A percentile compares a stretch with the other conserved stretches of the same genome.
Conservation (phyloP, 2,329 filamentous ascomycete species). For the Pestalotiopsis fici region DNA sequence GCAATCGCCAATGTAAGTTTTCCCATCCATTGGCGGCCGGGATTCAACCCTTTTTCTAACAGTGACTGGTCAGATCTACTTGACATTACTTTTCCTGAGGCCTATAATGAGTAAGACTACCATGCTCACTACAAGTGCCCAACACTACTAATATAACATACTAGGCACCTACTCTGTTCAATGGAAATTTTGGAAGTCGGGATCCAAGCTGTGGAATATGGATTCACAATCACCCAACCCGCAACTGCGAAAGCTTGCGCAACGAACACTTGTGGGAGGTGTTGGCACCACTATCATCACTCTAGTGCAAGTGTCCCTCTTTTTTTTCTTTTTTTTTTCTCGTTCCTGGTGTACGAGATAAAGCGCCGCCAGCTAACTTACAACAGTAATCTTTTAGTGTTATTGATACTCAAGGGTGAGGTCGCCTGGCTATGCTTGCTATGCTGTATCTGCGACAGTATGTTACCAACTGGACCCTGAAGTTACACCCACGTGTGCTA, state of each 20-base stretch:
- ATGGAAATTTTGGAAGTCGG: not conserved
- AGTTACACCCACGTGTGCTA: not conserved
- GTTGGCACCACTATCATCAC: not conserved
- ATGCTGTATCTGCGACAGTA: not conserved
- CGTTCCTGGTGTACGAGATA: too few relatives aligned
- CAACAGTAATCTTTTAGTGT: not conserved
- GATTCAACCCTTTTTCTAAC: not conserved
- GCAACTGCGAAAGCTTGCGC: not conserved
- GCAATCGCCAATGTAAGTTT: not conserved
- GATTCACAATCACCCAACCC: not conserved
- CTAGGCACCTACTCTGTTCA: not conserved
- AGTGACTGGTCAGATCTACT: not conserved
- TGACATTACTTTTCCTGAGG: not conserved
- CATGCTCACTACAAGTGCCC: not conserved
- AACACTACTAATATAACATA: not conserved
- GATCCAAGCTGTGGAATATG: not conserved
- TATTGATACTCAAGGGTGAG: not conserved
- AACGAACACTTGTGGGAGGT: not conserved
- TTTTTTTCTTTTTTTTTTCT: too few relatives aligned
- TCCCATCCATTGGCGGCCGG: too few relatives aligned
- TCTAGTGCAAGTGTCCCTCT: not conserved
- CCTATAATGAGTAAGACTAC: not conserved
- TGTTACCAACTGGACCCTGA: not conserved
- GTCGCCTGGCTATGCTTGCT: not conserved
- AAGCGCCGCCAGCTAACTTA: not conserved